A percentile compares a stretch with the other conserved stretches of the same genome.
Conservation (phyloP, 768 basidiomycete genomes). For the Favolaschia claudopus region DNA sequence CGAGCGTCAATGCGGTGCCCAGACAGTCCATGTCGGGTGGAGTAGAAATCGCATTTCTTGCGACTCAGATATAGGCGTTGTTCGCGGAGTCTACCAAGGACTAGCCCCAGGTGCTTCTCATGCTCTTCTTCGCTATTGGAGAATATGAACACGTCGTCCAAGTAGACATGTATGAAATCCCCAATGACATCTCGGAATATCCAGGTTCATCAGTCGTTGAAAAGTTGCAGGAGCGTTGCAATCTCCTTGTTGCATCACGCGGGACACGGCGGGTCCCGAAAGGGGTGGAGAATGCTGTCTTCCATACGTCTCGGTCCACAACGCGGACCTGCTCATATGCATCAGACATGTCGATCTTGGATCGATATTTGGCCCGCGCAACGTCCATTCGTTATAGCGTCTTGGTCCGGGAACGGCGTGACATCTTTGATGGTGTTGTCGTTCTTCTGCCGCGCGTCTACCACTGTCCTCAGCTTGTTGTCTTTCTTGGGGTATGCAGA, state of each 20-base stretch:
- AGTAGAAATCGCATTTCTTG: slow-evolving; percentile 34
- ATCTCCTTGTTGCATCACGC: slow-evolving; percentile 40
- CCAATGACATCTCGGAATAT: slow-evolving; percentile 49
- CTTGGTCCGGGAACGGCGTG: slow-evolving; percentile 34
- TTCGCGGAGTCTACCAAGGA: slow-evolving; percentile 38
- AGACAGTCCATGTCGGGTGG: not conserved
- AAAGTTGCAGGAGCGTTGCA: slow-evolving; percentile 56
- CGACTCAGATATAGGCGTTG: slow-evolving; percentile 39
- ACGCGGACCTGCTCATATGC: slow-evolving; percentile 45
- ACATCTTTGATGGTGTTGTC: slow-evolving; percentile 49
- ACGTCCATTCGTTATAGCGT: slow-evolving; percentile 33
- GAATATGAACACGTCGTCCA: slow-evolving; percentile 54
- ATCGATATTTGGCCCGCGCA: slow-evolving; percentile 29
- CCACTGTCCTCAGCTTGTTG: slow-evolving; percentile 31
- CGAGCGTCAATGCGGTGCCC: slow-evolving; percentile 39
- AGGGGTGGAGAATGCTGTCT: slow-evolving; percentile 34
- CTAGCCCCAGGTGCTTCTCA: slow-evolving; percentile 36
- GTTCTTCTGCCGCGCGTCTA: slow-evolving; percentile 36
- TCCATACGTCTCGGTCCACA: slow-evolving; percentile 24
- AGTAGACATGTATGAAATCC: slow-evolving; percentile 47
- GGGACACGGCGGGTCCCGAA: not conserved
- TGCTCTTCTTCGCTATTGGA: slow-evolving; percentile 47
- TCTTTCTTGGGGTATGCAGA: slow-evolving; percentile 31
- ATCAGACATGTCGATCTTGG: slow-evolving; percentile 43
- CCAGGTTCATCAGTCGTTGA: slow-evolving; percentile 49